Percentiles rank a stretch among this genome's conserved stretches.
phyloP scores from a whole-genome alignment of 2,329 filamentous ascomycete species.

The Diaporthe sp. region DNA sequence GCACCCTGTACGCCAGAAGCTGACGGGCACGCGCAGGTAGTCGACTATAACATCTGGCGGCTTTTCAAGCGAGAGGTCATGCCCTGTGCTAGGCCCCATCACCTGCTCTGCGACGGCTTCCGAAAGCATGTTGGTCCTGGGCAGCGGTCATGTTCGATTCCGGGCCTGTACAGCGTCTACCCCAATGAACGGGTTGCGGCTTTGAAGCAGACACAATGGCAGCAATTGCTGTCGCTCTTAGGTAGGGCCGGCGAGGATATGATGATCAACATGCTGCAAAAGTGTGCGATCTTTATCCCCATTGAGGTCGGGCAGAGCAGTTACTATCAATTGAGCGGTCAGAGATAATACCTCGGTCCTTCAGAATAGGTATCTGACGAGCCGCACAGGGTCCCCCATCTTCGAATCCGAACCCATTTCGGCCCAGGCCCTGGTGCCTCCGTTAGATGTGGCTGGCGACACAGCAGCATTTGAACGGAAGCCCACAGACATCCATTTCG shows the following conservation, averaged over 20 bases:
- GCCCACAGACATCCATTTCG: constrained; percentile 77
- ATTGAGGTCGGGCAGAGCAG: constrained; percentile 73
- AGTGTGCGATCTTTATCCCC: constrained; percentile 81
- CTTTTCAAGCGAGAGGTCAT: constrained; percentile 74
- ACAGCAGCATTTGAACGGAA: constrained; percentile 44
- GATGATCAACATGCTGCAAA: constrained; percentile 82
- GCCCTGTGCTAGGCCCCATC: constrained; percentile 68
- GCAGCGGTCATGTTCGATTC: constrained; percentile 61
- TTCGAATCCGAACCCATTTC: constrained; percentile 35
- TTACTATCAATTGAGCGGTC: constrained; percentile 85
- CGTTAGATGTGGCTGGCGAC: constrained; percentile 23
- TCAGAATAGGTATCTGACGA: constrained; percentile 40
- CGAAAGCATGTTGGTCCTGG: constrained; percentile 59
- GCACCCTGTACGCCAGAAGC: constrained; percentile 9
- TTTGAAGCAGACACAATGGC: constrained; percentile 82
- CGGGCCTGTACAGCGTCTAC: constrained; percentile 73
- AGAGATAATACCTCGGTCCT: constrained; percentile 44
- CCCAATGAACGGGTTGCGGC: constrained; percentile 78
- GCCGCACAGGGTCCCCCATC: constrained; percentile 31
- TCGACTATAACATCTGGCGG: constrained; percentile 83
- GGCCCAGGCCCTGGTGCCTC: background rate
- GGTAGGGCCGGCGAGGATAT: constrained; percentile 82
- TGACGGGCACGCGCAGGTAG: constrained; percentile 65
- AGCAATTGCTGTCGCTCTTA: constrained; percentile 78
- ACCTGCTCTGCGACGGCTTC: constrained; percentile 89